Conservation (phyloP, 148 eudicot species). For the Rheum nobile region DNA sequence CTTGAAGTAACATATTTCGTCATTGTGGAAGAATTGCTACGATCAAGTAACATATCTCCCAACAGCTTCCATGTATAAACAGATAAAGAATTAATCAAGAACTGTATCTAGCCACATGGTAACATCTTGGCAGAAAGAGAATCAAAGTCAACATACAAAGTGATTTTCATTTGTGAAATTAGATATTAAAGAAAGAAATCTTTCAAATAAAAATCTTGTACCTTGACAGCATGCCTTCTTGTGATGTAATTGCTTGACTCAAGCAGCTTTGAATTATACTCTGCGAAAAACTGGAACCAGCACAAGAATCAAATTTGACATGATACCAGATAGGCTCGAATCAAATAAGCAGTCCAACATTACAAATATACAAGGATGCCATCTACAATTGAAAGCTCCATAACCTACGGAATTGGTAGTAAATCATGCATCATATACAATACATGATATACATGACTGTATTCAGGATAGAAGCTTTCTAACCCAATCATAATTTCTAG, state of each 20-base stretch:
- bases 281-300: constrained; percentile 42
- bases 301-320: not conserved
- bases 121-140: too few relatives aligned
- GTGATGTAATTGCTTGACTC: constrained; percentile 60
- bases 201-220: constrained; percentile 10
- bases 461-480: not conserved
- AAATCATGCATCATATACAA: not conserved
- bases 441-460: not conserved
- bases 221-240: constrained; percentile 61
- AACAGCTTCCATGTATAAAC: constrained; percentile 35
- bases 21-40: constrained; percentile 75
- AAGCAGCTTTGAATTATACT: constrained; percentile 43
- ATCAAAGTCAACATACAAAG: too few relatives aligned
- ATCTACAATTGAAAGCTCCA: not conserved
- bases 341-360: not conserved
- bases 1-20: constrained; percentile 67
- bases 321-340: not conserved
- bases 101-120: not conserved
- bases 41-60: constrained; percentile 85
- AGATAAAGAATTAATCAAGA: not conserved
- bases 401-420: not conserved
- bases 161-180: not conserved
- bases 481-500: constrained; percentile 37
- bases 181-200: not conserved
- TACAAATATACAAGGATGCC: not conserved